Percentiles rank a stretch among this genome's conserved stretches.
Conservation (phyloP, 768 basidiomycete genomes). For the Kwoniella dendrophila region DNA sequence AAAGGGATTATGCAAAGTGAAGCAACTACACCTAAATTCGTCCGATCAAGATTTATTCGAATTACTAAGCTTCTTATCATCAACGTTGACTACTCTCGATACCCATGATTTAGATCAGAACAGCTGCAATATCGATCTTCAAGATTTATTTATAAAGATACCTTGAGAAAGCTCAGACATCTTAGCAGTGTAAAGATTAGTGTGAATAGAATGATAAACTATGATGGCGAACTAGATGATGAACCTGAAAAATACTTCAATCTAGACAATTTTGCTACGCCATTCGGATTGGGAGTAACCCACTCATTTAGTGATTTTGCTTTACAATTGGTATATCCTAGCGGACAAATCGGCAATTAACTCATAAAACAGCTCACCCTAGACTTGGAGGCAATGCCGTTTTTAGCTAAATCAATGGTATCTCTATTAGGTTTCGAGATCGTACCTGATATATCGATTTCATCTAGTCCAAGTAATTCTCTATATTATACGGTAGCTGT, state of each 20-base stretch:
- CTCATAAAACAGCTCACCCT: neutral
- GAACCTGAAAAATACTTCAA: neutral
- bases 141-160: neutral
- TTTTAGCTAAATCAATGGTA: neutral
- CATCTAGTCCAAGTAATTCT: neutral
- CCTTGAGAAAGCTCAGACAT: neutral
- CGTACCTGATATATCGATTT: neutral
- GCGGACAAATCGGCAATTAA: neutral
- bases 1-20: too few relatives aligned
- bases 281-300: neutral
- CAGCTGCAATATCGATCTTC: neutral
- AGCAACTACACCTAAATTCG: too few relatives aligned
- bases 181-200: neutral
- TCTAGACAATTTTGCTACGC: neutral
- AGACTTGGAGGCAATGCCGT: neutral
- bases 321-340: neutral
- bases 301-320: neutral
- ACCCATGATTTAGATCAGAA: neutral
- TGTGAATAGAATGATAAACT: neutral
- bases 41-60: constrained; percentile 2
- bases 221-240: neutral
- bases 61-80: neutral
- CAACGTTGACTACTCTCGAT: neutral
- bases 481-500: neutral
- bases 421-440: neutral